Evolutionary conservation across 768 basidiomycete species (phyloP), one percentile per base, ranked within the genome.

Genomic region (Phaeolepiota aurea): DNA sequence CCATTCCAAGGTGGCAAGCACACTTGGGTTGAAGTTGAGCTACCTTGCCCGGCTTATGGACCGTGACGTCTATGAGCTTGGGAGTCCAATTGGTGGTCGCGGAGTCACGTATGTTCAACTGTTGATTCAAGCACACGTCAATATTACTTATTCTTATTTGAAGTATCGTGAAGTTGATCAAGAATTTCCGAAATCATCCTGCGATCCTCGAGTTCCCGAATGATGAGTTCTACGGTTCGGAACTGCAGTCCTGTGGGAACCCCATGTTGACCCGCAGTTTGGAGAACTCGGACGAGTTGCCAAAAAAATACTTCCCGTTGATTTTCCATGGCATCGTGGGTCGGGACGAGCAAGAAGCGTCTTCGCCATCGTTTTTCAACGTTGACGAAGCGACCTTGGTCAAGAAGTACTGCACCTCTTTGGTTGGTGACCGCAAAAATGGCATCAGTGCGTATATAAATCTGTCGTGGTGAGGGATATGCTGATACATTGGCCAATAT

Each of bases 351-450:
- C 67, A 69, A 4, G 78, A 82, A 50, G 59, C 63, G 2, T 63
- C 61, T 0, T 79, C 77, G 0, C 79, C 79, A 11, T 79, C 77
- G 0, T 81, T 75, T 60, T 82, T 81, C 61, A 82, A 82, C 45
- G 64, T 71, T 38, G 64, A 69, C 30, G 79, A 81, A 51, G 71
- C 62, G 0, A 63, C 65, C 9, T 53, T 64, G 18, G 73, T 79
- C 40, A 76, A 70, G 56, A 62, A 65, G 20, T 79, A 77, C 36
- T 62, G 54, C 41, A 43, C 49, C 31, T 52, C 48, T 15, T 52
- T 72, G 20, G 42, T 64, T 14, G 48, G 43, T 0, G 62, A 74
- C 36, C 50, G 59, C 20, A 63, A 62, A 44, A 54, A 59, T 35
- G 47, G 64, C 20, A 62, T 71, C 20, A 57, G 77, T 74, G 46